Evolutionary conservation across 2,329 filamentous ascomycete genomes (phyloP), one percentile per base, ranked within the genome.

Genomic region (Fusarium napiforme): DNA sequence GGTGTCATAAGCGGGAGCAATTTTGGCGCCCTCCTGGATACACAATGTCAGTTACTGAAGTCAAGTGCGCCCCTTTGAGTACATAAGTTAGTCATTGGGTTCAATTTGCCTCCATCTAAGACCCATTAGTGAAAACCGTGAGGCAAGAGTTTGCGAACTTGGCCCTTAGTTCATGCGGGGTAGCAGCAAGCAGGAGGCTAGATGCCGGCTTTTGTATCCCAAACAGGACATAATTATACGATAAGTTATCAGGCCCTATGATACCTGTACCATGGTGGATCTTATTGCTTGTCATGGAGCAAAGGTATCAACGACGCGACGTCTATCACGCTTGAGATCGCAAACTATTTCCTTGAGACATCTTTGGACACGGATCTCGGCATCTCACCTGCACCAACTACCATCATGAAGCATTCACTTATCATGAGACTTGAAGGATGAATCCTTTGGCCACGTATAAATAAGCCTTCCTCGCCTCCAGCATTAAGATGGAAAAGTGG

Each of bases 71-170:
- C 36, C 4, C 4, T 36, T 52, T 21, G 49, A 26, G 18, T 7
- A 21, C n/a, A 15, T 19, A 19, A 11, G n/a, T 11, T 15, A 15
- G 12, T 21, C 18, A 52, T 26, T 52, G 30, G 11, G 26, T 36
- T 21, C 49, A 11, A 15, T 26, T 52, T 23, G 12, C 26, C n/a
- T 36, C 8, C 4, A n/a, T 18, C 10, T 4, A 30, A 14, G 50
- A 14, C 26, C 36, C 36, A 3, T 42, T 42, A n/a, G 34, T 42
- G 23, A 40, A 19, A 14, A 7, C n/a, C 15, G 9, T n/a, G 28
- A 40, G 57, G 57, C 49, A 60, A 39, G 46, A 60, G 46, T 55
- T 60, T 60, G 57, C 57, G 57, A 60, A 18, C 36, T n/a, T 55
- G 34, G 8, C 10, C 9, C 12, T 55, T 30, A n/a, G 23, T 10